Evolutionary conservation across 2,329 filamentous ascomycete genomes (phyloP).

Genomic region (Colletotrichum gigasporum): DNA sequence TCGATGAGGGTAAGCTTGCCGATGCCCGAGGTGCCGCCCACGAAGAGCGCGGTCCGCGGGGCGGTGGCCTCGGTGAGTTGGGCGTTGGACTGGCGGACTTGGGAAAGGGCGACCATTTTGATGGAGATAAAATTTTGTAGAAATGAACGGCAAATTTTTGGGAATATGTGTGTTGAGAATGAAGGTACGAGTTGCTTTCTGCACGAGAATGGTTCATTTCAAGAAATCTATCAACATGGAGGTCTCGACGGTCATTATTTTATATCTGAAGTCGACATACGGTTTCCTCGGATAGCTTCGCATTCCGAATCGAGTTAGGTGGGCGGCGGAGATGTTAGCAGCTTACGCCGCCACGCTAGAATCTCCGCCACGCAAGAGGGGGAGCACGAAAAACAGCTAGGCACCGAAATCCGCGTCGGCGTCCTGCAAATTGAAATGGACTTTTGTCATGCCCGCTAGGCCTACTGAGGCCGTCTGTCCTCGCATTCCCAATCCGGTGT

Average conservation of each 20-base stretch:
- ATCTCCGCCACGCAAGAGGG: too few species aligned
- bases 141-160: too few species aligned
- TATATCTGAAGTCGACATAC: background rate
- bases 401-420: too few species aligned
- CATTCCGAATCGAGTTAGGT: constrained; percentile 1
- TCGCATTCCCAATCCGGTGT: constrained; percentile 25
- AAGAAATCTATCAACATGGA: background rate
- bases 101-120: constrained; percentile 45
- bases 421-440: too few species aligned
- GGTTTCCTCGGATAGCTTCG: constrained; percentile 11
- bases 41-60: constrained; percentile 52
- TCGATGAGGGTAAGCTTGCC: constrained; percentile 50
- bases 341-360: too few species aligned
- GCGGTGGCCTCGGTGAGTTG: constrained; percentile 47
- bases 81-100: constrained; percentile 49
- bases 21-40: constrained; percentile 57
- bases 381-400: too few species aligned
- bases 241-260: background rate
- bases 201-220: background rate
- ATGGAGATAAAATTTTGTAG: background rate
- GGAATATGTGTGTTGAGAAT: background rate
- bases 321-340: too few species aligned
- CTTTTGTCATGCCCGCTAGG: background rate
- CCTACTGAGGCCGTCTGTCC: background rate
- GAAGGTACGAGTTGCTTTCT: background rate